Evolutionary conservation across 2,329 filamentous ascomycete species (phyloP).

Genomic region (Lasiodiplodia citricola): DNA sequence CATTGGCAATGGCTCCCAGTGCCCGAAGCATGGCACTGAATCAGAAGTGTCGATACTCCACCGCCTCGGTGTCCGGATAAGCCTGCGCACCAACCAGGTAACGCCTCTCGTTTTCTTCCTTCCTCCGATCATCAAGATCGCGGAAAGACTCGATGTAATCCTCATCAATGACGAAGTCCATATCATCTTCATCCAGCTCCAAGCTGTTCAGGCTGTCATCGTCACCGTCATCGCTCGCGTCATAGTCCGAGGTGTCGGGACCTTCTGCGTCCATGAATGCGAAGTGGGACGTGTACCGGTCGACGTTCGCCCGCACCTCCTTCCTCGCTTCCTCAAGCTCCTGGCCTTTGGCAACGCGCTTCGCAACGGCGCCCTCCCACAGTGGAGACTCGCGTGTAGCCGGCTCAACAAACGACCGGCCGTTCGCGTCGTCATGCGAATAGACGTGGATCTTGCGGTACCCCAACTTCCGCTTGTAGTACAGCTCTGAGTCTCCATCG

Average conservation of each 20-base stretch:
- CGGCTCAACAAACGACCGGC: background rate
- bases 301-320: background rate
- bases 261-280: fast-evolving
- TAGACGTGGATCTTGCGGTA: fast-evolving
- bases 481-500: too few relatives aligned
- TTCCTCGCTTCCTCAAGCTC: background rate
- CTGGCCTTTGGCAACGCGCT: background rate
- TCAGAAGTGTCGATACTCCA: background rate
- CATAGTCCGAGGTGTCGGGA: background rate
- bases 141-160: background rate
- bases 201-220: background rate
- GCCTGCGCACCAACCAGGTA: background rate
- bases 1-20: background rate
- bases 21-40: background rate
- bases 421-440: background rate
- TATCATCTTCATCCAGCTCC: background rate
- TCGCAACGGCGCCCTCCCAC: background rate
- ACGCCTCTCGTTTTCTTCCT: background rate
- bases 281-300: background rate
- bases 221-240: background rate
- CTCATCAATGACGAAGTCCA: background rate
- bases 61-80: background rate
- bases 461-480: background rate
- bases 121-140: fast-evolving
- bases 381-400: background rate